Conservation (phyloP, 2,329 filamentous ascomycete genomes). For the Ophiocordyceps unilateralis region DNA sequence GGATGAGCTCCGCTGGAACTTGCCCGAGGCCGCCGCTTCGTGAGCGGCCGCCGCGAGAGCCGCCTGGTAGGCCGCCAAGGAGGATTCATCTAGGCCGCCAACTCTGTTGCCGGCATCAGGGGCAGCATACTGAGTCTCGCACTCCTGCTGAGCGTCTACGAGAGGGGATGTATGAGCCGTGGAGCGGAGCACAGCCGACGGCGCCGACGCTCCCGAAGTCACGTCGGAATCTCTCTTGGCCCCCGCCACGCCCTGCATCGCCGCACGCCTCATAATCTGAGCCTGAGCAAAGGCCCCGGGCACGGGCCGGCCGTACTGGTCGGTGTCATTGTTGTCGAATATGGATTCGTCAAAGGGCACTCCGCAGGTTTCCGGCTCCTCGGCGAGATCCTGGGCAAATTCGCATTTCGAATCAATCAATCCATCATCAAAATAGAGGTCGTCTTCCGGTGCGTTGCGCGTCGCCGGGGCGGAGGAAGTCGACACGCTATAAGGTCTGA, state of each 20-base stretch:
- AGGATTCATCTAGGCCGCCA: slow-evolving; percentile 4
- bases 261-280: slow-evolving; percentile 25
- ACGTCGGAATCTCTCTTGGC: slow-evolving; percentile 29
- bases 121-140: not conserved
- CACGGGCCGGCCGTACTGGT: slow-evolving; percentile 42
- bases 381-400: slow-evolving; percentile 28
- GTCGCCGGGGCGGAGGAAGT: slow-evolving; percentile 2
- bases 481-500: slow-evolving; percentile 13
- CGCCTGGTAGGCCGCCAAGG: slow-evolving; percentile 56
- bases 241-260: slow-evolving; percentile 7
- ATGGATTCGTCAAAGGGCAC: slow-evolving; percentile 54
- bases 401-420: slow-evolving; percentile 29
- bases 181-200: slow-evolving; percentile 26
- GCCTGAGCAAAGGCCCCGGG: slow-evolving; percentile 39
- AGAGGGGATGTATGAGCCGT: slow-evolving; percentile 36
- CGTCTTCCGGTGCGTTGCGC: slow-evolving; percentile 35
- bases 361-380: slow-evolving; percentile 26
- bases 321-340: slow-evolving; percentile 51
- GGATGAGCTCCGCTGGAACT: slow-evolving; percentile 47
- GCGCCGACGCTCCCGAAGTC: slow-evolving; percentile 25
- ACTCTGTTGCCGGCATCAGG: not conserved
- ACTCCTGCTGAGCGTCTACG: slow-evolving; percentile 7
- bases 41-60: slow-evolving; percentile 70
- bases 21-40: slow-evolving; percentile 56
- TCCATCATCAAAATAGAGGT: slow-evolving; percentile 55